phyloP scores from a whole-genome alignment of 495 filamentous ascomycete species.

The Podospora pseudocomata region DNA sequence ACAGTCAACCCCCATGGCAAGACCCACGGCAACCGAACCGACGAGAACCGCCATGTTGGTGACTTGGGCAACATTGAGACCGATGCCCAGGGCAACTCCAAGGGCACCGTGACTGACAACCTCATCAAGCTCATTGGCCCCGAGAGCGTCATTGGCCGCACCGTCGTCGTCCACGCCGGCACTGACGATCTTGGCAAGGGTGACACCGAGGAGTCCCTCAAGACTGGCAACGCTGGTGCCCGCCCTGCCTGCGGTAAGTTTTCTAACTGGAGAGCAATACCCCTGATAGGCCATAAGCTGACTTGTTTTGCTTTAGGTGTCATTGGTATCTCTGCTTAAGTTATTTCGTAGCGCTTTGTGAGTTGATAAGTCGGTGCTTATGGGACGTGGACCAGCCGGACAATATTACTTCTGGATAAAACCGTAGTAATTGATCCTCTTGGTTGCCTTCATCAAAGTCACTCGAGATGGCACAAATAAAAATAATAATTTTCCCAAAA shows the following conservation, averaged over 20 bases:
- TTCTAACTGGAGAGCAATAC: constrained; percentile 29
- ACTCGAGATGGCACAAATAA: not conserved
- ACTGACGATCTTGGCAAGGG: constrained; percentile 95
- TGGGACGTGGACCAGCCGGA: not conserved
- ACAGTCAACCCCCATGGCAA: constrained; percentile 92
- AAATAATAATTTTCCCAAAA: not conserved
- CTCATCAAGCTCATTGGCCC: constrained; percentile 91
- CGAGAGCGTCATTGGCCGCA: constrained; percentile 92
- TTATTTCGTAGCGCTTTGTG: not conserved
- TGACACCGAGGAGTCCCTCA: constrained; percentile 86
- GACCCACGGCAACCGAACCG: constrained; percentile 82
- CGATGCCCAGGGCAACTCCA: constrained; percentile 81
- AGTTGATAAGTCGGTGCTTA: not conserved
- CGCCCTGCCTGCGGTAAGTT: constrained; percentile 83
- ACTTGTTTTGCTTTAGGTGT: constrained; percentile 50
- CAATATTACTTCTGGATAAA: not conserved
- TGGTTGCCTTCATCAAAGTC: not conserved
- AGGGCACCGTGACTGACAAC: constrained; percentile 70
- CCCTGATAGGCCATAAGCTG: constrained; percentile 16
- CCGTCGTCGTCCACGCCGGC: constrained; percentile 88
- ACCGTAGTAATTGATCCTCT: not conserved
- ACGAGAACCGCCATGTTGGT: constrained; percentile 86
- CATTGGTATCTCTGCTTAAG: constrained; percentile 74
- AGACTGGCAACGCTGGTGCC: constrained; percentile 90
- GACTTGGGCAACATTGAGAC: constrained; percentile 97